Evolutionary conservation across 163 green algal species (phyloP).

Genomic region (Botryococcus braunii): DNA sequence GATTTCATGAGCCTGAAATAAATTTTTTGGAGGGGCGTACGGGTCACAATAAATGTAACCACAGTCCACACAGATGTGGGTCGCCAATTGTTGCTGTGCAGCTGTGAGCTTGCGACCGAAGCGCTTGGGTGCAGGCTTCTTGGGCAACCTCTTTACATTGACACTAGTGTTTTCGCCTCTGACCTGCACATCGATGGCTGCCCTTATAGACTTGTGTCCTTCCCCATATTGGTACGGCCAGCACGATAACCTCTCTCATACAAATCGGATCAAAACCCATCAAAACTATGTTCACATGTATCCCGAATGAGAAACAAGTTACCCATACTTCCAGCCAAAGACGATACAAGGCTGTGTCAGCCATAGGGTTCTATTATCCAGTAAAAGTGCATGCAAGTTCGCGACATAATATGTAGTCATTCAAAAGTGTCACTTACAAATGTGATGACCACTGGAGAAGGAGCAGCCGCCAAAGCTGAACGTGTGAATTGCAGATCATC

Average conservation of each 20-base stretch:
- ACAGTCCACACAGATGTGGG: conserved; percentile 90
- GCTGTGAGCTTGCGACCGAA: conserved; percentile 89
- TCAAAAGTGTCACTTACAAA: conserved; percentile 30
- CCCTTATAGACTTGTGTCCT: background rate
- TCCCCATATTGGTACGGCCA: background rate
- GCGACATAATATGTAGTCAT: background rate
- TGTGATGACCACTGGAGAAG: conserved; percentile 71
- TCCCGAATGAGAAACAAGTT: background rate
- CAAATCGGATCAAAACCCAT: background rate
- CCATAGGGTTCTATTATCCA: background rate
- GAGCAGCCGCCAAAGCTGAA: conserved; percentile 35
- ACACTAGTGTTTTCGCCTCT: conserved; percentile 71
- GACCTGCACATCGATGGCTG: conserved; percentile 16
- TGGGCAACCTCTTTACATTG: conserved; percentile 86
- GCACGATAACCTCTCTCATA: background rate
- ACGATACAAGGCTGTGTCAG: background rate
- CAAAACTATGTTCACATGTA: background rate
- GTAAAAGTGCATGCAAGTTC: background rate
- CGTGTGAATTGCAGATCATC: conserved; percentile 64
- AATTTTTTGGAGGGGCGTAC: conserved; percentile 7
- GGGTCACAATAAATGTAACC: conserved; percentile 57
- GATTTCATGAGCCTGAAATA: background rate
- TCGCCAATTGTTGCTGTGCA: conserved; percentile 76
- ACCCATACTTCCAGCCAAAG: background rate
- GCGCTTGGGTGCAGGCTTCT: conserved; percentile 75